These are phyloP conservation scores for Nitzschia putrida DNA, from an alignment of 108 stramenopile genomes.

Conservation along the genomic window DNA sequence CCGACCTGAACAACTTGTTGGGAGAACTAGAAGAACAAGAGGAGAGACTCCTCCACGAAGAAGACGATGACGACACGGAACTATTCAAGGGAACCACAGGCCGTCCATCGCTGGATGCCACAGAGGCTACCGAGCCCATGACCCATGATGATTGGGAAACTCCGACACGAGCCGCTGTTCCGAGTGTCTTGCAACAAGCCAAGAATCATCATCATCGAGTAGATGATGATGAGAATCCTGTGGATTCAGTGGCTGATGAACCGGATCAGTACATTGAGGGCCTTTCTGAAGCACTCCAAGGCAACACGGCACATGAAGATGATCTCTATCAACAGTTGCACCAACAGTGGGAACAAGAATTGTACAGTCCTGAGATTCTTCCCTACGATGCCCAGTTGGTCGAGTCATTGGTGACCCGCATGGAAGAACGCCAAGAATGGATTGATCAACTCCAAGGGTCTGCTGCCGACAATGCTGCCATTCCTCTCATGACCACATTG, in stretches of 20 bases:
- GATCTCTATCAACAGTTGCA: slow-evolving; percentile 64
- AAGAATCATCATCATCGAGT: background rate
- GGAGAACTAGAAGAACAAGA: slow-evolving; percentile 43
- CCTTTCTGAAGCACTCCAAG: background rate
- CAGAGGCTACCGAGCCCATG: slow-evolving; percentile 17
- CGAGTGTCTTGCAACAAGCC: slow-evolving; percentile 15
- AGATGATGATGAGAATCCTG: background rate
- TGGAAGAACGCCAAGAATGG: slow-evolving; percentile 61
- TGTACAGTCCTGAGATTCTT: slow-evolving; percentile 66
- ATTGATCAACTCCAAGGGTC: slow-evolving; percentile 45
- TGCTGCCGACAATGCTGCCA: slow-evolving; percentile 27
- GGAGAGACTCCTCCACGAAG: slow-evolving; percentile 21
- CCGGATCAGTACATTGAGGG: background rate
- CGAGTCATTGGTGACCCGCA: slow-evolving; percentile 37
- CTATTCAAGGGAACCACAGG: slow-evolving; percentile 16
- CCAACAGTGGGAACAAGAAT: slow-evolving; percentile 62
- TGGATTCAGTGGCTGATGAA: background rate
- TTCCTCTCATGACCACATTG: slow-evolving; percentile 58
- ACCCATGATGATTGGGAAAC: slow-evolving; percentile 14
- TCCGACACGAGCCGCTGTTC: slow-evolving; percentile 7
- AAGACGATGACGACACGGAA: slow-evolving; percentile 42
- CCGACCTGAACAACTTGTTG: slow-evolving; percentile 70
- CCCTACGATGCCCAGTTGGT: slow-evolving; percentile 57
- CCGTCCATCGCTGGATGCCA: slow-evolving; percentile 10
- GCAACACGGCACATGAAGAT: slow-evolving; percentile 13